phyloP scores from a whole-genome alignment of 164 flowering plant genomes.

The Dillenia suffruticosa region DNA sequence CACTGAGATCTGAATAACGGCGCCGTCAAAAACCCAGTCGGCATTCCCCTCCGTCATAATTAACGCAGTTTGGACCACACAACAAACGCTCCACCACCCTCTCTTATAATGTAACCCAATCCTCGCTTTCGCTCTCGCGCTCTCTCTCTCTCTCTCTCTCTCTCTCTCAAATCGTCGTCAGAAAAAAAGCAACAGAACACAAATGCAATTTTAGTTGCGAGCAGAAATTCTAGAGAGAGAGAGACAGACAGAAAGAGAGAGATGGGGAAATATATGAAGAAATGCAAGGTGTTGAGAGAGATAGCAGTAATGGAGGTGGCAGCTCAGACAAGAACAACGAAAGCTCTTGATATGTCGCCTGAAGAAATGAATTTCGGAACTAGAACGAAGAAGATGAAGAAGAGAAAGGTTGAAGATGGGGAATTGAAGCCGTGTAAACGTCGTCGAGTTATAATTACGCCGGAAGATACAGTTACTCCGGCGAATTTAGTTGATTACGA shows the following conservation, averaged over 20 bases:
- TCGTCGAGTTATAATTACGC: conserved; percentile 2
- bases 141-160: conserved; percentile 4
- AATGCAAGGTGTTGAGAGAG: conserved; percentile 24
- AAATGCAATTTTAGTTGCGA: not conserved
- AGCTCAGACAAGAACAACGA: conserved; percentile 23
- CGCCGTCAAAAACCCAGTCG: conserved; percentile 34
- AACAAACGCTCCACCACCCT: not conserved
- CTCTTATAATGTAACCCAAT: not conserved
- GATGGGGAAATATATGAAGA: conserved; percentile 29
- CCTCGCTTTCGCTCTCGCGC: conserved; percentile 11
- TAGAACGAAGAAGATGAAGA: conserved; percentile 6
- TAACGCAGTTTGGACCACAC: conserved; percentile 26
- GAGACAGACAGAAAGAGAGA: conserved; percentile 5
- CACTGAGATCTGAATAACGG: conserved; percentile 26
- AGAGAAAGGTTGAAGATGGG: conserved; percentile 16
- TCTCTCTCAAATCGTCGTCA: not conserved
- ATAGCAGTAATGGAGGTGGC: conserved; percentile 28
- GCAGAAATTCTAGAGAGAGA: not conserved
- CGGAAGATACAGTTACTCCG: conserved; percentile 5
- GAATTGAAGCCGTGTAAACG: conserved; percentile 14
- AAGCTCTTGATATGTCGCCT: conserved; percentile 21
- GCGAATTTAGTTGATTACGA: conserved; percentile 12
- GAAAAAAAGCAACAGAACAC: not conserved
- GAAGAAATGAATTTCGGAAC: not conserved
- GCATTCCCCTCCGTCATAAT: conserved; percentile 18